Evolutionary conservation across 2,329 filamentous ascomycete genomes (phyloP).

Genomic region (Alternaria brassicicola): DNA sequence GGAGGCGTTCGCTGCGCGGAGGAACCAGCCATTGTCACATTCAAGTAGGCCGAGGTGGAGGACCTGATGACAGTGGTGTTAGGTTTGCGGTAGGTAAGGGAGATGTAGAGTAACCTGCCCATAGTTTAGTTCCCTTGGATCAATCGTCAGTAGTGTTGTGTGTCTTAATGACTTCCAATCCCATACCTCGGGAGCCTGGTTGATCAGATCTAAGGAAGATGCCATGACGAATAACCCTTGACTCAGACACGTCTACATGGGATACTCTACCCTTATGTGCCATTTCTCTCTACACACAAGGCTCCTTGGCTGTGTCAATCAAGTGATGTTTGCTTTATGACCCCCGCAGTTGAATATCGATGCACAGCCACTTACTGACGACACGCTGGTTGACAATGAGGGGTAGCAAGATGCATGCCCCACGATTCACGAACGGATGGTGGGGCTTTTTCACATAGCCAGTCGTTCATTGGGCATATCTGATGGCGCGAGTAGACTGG

Average conservation of each 20-base stretch:
- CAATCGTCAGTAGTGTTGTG: not conserved
- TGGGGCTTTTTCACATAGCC: not conserved
- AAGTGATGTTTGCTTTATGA: not conserved
- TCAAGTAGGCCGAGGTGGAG: constrained; percentile 46
- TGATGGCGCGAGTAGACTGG: not conserved
- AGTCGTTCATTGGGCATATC: not conserved
- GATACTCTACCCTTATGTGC: not conserved
- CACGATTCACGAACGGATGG: not conserved
- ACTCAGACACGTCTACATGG: not conserved
- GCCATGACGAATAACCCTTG: not conserved
- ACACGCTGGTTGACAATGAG: not conserved
- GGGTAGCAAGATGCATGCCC: not conserved
- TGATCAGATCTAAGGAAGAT: constrained; percentile 22
- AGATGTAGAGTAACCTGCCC: constrained; percentile 24
- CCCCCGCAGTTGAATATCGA: not conserved
- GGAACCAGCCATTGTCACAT: constrained; percentile 47
- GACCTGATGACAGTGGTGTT: constrained; percentile 20
- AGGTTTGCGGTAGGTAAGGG: not conserved
- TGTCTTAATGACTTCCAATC: not conserved
- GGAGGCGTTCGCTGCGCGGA: constrained; percentile 37
- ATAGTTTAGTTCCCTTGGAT: constrained; percentile 45
- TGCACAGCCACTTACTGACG: not conserved
- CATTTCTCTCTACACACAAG: not conserved
- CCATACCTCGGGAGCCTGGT: constrained; percentile 26
- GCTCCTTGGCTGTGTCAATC: not conserved